Evolutionary conservation across 176 grass and related monocot genomes (phyloP).

Genomic region (Triticum monococcum): DNA sequence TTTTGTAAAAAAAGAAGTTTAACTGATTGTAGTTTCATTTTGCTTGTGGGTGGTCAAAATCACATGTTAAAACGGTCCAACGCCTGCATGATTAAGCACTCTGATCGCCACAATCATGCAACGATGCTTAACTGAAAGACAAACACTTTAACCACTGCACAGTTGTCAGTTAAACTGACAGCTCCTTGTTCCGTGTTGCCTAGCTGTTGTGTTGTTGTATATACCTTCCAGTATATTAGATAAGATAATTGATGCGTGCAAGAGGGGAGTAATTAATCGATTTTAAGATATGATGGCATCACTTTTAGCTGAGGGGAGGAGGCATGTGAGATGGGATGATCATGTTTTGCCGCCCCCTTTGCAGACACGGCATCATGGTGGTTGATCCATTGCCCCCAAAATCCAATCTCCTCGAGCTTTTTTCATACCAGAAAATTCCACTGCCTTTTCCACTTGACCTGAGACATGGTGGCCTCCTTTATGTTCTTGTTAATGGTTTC

Average conservation of each 20-base stretch:
- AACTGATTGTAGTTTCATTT: neutral
- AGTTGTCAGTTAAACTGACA: slow-evolving; percentile 35
- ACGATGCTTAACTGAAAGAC: slow-evolving; percentile 20
- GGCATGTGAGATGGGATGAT: slow-evolving; percentile 53
- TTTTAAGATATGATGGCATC: neutral
- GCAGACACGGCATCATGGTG: slow-evolving; percentile 53
- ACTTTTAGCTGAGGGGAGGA: slow-evolving; percentile 29
- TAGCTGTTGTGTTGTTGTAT: slow-evolving; percentile 45
- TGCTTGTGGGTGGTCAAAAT: neutral
- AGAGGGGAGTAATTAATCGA: slow-evolving; percentile 30
- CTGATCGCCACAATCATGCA: slow-evolving; percentile 4
- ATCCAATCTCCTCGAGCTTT: slow-evolving; percentile 20
- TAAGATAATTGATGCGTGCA: slow-evolving; percentile 27
- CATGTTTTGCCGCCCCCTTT: slow-evolving; percentile 43
- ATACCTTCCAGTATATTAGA: neutral
- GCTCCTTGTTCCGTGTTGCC: slow-evolving; percentile 20
- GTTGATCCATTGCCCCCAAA: slow-evolving; percentile 39
- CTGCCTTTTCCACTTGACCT: neutral
- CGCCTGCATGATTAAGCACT: neutral
- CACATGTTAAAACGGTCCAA: neutral
- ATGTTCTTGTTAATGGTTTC: neutral
- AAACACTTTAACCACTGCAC: neutral
- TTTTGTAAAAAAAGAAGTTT: too few relatives aligned
- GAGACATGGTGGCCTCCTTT: neutral
- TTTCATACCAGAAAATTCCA: slow-evolving; percentile 2